These are phyloP conservation scores for Cercospora janseana DNA, from an alignment of 2,329 filamentous ascomycete species.

Conservation along the genomic window DNA sequence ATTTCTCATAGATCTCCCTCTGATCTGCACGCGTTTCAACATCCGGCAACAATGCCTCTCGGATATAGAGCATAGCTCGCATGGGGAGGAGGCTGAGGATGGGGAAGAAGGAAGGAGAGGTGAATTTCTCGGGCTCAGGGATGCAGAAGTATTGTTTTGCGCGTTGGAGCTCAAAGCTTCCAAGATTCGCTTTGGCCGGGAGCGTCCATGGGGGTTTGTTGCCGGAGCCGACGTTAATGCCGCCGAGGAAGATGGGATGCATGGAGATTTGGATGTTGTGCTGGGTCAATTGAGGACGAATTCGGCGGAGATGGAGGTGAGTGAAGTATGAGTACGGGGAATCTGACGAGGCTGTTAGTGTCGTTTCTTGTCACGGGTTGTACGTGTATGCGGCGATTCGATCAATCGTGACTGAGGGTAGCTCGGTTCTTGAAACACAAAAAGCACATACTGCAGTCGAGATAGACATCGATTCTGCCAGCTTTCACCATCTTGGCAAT, in stretches of 20 bases:
- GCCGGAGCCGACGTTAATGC: slow-evolving; percentile 45
- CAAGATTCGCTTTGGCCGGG: slow-evolving; percentile 64
- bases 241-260: slow-evolving; percentile 66
- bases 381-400: too few relatives aligned
- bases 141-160: slow-evolving; percentile 53
- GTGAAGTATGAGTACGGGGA: slow-evolving; percentile 20
- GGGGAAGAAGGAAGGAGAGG: slow-evolving; percentile 53
- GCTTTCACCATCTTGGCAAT: slow-evolving; percentile 48
- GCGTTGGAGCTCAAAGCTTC: slow-evolving; percentile 49
- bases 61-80: slow-evolving; percentile 59
- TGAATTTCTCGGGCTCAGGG: slow-evolving; percentile 13
- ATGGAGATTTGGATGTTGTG: slow-evolving; percentile 40
- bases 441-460: slow-evolving; percentile 61
- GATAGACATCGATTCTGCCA: slow-evolving; percentile 61
- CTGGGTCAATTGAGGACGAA: slow-evolving; percentile 14
- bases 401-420: too few relatives aligned
- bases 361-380: background rate
- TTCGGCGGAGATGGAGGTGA: slow-evolving; percentile 18
- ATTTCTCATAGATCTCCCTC: slow-evolving; percentile 50
- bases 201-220: slow-evolving; percentile 74
- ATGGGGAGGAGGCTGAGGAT: slow-evolving; percentile 51
- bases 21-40: slow-evolving; percentile 30
- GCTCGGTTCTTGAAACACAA: too few relatives aligned
- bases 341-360: slow-evolving; percentile 3
- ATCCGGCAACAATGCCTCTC: slow-evolving; percentile 50